Conservation (phyloP, 2,329 filamentous ascomycete genomes). For the Colletotrichum sublineola region DNA sequence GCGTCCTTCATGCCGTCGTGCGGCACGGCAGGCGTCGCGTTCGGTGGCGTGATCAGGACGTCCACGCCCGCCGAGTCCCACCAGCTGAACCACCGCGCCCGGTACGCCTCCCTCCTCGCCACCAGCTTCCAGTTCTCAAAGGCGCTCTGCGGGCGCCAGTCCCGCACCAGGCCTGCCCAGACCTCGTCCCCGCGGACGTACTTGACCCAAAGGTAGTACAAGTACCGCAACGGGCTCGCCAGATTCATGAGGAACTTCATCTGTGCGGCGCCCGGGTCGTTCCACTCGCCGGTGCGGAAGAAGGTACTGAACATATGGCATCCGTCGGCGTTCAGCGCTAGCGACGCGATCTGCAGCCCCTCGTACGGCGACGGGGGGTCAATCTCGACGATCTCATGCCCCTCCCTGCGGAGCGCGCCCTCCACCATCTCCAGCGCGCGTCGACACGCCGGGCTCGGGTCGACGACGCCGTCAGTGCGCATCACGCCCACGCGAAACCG, state of each 20-base stretch:
- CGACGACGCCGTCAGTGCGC: conserved; percentile 84
- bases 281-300: conserved; percentile 82
- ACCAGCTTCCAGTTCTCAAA: conserved; percentile 88
- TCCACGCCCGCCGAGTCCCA: conserved; percentile 82
- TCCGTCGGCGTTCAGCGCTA: conserved; percentile 87
- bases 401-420: conserved; percentile 75
- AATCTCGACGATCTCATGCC: conserved; percentile 78
- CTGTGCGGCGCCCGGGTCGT: conserved; percentile 82
- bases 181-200: conserved; percentile 81
- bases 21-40: conserved; percentile 89
- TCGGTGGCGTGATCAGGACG: conserved; percentile 85
- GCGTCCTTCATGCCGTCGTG: conserved; percentile 89
- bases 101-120: conserved; percentile 81
- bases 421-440: conserved; percentile 81
- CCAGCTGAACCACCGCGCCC: conserved; percentile 85
- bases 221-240: conserved; percentile 79
- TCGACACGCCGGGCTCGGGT: conserved; percentile 86
- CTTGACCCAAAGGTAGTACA: conserved; percentile 92
- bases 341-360: conserved; percentile 80
- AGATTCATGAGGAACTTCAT: conserved; percentile 81
- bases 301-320: conserved; percentile 83
- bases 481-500: conserved; percentile 81
- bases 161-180: conserved; percentile 82
- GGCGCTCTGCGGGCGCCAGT: conserved; percentile 81
- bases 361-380: conserved; percentile 79